Percentiles rank a stretch among this genome's conserved stretches.
Conservation (phyloP, 192 early-diverging fungal species). For the Backusella luteola region DNA sequence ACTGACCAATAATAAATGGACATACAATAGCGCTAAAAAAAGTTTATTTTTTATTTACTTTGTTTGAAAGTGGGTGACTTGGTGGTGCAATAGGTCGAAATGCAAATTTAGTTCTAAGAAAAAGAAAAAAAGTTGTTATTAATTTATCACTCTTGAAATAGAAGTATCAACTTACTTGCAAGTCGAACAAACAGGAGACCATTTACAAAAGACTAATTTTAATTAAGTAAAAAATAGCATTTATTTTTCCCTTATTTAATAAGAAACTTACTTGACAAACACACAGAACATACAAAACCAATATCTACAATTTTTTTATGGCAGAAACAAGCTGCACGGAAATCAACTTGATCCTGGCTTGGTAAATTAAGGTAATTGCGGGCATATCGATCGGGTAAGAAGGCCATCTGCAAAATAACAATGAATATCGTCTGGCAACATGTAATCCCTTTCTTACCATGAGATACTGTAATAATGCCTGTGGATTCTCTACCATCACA, state of each 20-base stretch:
- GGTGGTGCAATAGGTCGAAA: slow-evolving; percentile 45
- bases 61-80: not conserved
- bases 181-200: slow-evolving; percentile 74
- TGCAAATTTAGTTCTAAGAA: slow-evolving; percentile 64
- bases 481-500: slow-evolving; percentile 64
- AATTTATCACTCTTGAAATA: not conserved
- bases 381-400: slow-evolving; percentile 78
- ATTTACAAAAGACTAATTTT: slow-evolving; percentile 60
- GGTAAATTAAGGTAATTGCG: slow-evolving; percentile 73
- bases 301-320: slow-evolving; percentile 91
- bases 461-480: slow-evolving; percentile 79
- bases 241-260: too few species aligned
- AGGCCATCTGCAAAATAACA: slow-evolving; percentile 56
- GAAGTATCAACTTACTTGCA: slow-evolving; percentile 50
- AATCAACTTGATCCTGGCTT: slow-evolving; percentile 82
- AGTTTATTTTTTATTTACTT: slow-evolving; percentile 10
- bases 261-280: slow-evolving; percentile 77
- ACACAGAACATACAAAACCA: slow-evolving; percentile 98
- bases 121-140: not conserved
- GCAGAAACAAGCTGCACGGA: slow-evolving; percentile 95
- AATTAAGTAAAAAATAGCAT: too few species aligned
- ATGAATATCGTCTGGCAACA: not conserved
- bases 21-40: not conserved
- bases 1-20: slow-evolving; percentile 10
- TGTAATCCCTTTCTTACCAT: slow-evolving; percentile 55